Conservation (phyloP, 2,329 filamentous ascomycete species). For the Blastomyces gilchristii region DNA sequence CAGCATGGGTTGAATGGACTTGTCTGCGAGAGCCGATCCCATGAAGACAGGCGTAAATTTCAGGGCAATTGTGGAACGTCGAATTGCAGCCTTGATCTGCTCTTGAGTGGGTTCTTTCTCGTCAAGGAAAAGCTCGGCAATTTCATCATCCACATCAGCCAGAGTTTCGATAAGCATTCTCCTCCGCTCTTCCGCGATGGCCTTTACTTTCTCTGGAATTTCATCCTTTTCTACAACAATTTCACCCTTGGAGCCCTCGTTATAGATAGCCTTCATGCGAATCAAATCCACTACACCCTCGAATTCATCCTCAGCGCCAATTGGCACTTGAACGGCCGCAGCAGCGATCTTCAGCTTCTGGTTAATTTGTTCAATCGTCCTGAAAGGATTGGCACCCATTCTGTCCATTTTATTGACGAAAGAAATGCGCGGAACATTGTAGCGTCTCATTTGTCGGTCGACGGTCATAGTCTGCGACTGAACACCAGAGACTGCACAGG, state of each 20-base stretch:
- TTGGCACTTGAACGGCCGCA: conserved; percentile 88
- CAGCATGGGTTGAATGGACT: conserved; percentile 90
- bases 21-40: conserved; percentile 91
- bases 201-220: conserved; percentile 67
- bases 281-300: conserved; percentile 88
- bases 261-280: conserved; percentile 86
- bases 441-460: conserved; percentile 95
- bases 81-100: conserved; percentile 87
- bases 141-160: conserved; percentile 95
- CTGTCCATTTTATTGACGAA: conserved; percentile 99
- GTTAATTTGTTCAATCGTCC: conserved; percentile 95
- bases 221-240: conserved; percentile 65
- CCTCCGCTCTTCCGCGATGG: conserved; percentile 71
- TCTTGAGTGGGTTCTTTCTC: conserved; percentile 66
- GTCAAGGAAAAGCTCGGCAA: conserved; percentile 87
- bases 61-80: conserved; percentile 73
- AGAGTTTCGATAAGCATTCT: conserved; percentile 84
- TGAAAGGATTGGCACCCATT: conserved; percentile 97
- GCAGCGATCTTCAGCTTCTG: conserved; percentile 87
- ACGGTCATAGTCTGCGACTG: conserved; percentile 98
- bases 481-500: conserved; percentile 93
- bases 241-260: conserved; percentile 72
- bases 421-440: conserved; percentile 88
- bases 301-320: conserved; percentile 84
- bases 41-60: conserved; percentile 95